Evolutionary conservation across 2,329 filamentous ascomycete genomes (phyloP).

Genomic region (Talaromyces funiculosus): DNA sequence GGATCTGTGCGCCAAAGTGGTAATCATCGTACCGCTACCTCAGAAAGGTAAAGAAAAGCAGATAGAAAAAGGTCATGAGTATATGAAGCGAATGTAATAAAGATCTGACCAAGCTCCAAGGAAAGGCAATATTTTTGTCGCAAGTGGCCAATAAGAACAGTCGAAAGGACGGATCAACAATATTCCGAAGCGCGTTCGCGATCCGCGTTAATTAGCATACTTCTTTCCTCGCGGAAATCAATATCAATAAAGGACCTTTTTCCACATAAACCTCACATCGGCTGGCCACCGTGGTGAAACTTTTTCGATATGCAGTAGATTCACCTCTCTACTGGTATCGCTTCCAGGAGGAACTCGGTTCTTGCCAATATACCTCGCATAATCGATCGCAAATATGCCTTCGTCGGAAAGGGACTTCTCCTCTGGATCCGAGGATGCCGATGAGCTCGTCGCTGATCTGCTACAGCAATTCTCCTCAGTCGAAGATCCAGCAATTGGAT

Average conservation of each 20-base stretch:
- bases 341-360: neutral
- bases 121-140: neutral
- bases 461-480: conserved; percentile 16
- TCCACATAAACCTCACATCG: neutral
- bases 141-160: neutral
- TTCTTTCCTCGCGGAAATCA: neutral
- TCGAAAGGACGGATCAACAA: neutral
- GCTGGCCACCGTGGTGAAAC: neutral
- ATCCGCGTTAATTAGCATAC: neutral
- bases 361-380: neutral
- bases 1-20: neutral
- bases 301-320: neutral
- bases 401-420: conserved; percentile 4
- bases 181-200: conserved; percentile 1
- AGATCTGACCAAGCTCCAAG: neutral
- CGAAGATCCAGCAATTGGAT: neutral
- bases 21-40: neutral
- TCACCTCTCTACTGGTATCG: neutral
- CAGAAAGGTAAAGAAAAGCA: neutral
- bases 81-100: neutral
- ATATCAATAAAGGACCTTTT: neutral
- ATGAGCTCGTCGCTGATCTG: conserved; percentile 19
- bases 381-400: neutral
- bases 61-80: neutral
- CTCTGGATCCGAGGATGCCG: conserved; percentile 18